Conservation (phyloP, 768 basidiomycete species). For the Russula vinacea region DNA sequence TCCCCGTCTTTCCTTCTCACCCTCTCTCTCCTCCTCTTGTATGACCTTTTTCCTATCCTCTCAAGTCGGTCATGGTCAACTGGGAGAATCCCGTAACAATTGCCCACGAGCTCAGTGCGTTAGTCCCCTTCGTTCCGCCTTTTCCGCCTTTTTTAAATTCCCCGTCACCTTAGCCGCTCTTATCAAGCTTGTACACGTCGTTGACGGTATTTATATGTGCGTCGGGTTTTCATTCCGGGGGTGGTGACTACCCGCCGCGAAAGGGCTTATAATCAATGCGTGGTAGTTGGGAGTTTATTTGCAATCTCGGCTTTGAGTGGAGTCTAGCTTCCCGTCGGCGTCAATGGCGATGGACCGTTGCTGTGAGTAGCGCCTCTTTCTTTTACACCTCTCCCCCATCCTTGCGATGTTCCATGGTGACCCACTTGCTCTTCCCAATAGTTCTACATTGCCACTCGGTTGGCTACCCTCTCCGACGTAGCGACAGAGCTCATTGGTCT, state of each 20-base stretch:
- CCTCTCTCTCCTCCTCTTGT: neutral
- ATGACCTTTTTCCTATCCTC: neutral
- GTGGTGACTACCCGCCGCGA: too few species aligned
- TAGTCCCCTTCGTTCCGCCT: neutral
- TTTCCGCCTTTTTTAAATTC: neutral
- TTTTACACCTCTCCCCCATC: neutral
- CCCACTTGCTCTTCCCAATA: neutral
- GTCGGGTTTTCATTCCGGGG: neutral
- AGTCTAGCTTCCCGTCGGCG: slow-evolving; percentile 15
- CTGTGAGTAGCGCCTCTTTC: slow-evolving; percentile 2
- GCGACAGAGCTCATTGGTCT: slow-evolving; percentile 20
- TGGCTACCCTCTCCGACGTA: slow-evolving; percentile 16
- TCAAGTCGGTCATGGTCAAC: slow-evolving; percentile 20
- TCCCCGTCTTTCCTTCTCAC: neutral
- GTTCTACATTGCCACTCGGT: slow-evolving; percentile 23
- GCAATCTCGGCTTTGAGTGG: slow-evolving; percentile 25
- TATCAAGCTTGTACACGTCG: slow-evolving; percentile 27
- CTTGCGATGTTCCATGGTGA: neutral
- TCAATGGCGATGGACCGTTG: slow-evolving; percentile 27
- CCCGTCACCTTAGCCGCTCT: slow-evolving; percentile 6
- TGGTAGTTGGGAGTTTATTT: slow-evolving; percentile 27
- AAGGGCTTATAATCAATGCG: neutral
- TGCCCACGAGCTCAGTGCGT: slow-evolving; percentile 13
- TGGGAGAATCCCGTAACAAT: slow-evolving; percentile 23
- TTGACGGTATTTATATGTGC: slow-evolving; percentile 28